Base-by-base conservation (phyloP, 495 filamentous ascomycete species). In the Monascus purpureus region DNA sequence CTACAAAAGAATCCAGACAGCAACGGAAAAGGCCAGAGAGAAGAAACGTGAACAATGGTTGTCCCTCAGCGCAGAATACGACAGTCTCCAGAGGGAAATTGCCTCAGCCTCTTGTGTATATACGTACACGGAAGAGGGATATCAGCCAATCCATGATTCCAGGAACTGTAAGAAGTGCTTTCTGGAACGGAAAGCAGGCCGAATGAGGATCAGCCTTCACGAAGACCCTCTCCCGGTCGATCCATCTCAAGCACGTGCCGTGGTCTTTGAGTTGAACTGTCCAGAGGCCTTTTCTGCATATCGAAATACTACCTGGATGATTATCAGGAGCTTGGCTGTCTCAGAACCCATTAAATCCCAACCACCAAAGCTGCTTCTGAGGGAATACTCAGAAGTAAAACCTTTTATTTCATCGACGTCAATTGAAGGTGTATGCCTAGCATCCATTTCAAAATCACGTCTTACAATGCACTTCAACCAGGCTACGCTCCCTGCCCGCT, bases 151-250 rank as follows among this genome's bases (percentile, higher is more conserved):
- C 26, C 52, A 59, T 33, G 39, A 48, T 24, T 43, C 46, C 23
- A 29, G 30, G 1, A 30, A 38, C 1, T 70, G 63, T 33, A 38
- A 11, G 8, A 45, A 61, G 30, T 65, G 57, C 41, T 45, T 19
- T 18, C 26, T 53, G 24, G 20, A 56, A 28, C 38, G 46, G 4
- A 28, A 41, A 14, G 44, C 66, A n/a, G 29, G 46, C 1, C 63
- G 70, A 0, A 35, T 82, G 7, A 34, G 16, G 0, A 75, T 81
- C 28, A 2, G 38, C 0, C 36, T 72, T 22, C 58, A 75, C 31
- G 75, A 80, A 36, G 76, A 72, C 63, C 75, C 70, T 6, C 51
- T 81, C 7, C 73, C 76, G 0, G 0, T 18, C 13, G 0, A 30
- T 49, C n/a, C 47, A 8, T 18, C 6, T 36, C 47, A 3, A 13